Percentiles rank a stretch among this genome's conserved stretches.
Conservation (phyloP, 164 flowering plant species). For the Hamamelis virginiana region DNA sequence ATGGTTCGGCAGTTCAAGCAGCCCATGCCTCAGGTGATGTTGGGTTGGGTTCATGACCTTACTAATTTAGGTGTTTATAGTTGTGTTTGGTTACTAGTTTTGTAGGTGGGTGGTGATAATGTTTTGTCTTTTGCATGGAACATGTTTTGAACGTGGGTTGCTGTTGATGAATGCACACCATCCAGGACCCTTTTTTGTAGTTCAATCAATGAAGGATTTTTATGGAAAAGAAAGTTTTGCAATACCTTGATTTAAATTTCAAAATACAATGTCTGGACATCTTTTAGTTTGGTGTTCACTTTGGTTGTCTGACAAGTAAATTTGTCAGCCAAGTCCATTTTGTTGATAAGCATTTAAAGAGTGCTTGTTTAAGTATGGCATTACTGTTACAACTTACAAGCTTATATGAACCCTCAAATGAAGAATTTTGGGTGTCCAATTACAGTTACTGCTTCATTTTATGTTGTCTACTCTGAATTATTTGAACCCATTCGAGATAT, state of each 20-base stretch:
- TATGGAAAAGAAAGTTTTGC: not conserved
- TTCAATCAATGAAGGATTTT: not conserved
- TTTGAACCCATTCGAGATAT: no score
- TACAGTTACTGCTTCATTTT: no score
- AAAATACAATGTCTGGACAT: no score
- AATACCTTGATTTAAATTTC: not conserved
- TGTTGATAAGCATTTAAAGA: no score
- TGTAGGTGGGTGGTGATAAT: conserved; percentile 14
- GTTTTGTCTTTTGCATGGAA: conserved; percentile 13
- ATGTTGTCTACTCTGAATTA: no score
- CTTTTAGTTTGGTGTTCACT: no score
- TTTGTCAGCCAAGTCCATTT: no score
- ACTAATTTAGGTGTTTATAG: conserved; percentile 3
- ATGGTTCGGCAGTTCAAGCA: conserved; percentile 33
- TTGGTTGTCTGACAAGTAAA: no score
- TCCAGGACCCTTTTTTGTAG: conserved; percentile 12
- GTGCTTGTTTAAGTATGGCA: no score
- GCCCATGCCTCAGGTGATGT: conserved; percentile 31
- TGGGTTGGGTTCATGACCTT: conserved; percentile 30
- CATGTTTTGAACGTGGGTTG: conserved; percentile 11
- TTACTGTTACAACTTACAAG: no score
- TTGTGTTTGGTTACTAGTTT: conserved; percentile 11
- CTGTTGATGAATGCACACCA: conserved; percentile 12
- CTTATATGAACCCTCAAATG: no score
- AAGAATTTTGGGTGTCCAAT: no score